Base-by-base conservation (phyloP, 768 basidiomycete species). In the Mycena galopus region DNA sequence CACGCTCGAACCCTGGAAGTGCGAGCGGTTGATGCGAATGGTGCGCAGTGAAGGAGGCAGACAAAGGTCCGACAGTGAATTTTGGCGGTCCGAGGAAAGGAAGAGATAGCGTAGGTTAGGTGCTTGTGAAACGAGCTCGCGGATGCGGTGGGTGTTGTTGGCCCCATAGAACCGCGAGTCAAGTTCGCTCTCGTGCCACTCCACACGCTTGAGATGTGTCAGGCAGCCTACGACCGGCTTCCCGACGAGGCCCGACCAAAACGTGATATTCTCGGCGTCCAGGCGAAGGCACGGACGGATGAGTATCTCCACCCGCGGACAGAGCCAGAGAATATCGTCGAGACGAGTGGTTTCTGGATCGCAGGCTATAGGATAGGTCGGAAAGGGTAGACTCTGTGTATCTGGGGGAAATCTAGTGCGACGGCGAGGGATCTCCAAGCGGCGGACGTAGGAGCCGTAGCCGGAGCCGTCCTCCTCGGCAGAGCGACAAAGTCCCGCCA, bases 241-340 rank as follows among this genome's bases (percentile, higher is more conserved):
- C 11, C 39, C 30, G 5, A 70, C 63, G 30, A 73, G 68, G 32
- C 5, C 56, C 39, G 67, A 58, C 73, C 73, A 73, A 63, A 73
- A 73, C 3, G 42, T 58, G 9, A 73, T 63, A 37, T 33, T 67
- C 23, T 59, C 42, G 1, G 67, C 66, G 27, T 73, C 67, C 30
- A 73, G 39, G 27, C 59, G 72, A 21, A 69, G 37, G 50, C 51
- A 66, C 6, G 73, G 73, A 8, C 68, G 73, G 4, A 88, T 73
- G 50, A 73, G 44, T 27, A 73, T 57, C 30, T 73, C 64, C 27
- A 73, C 39, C 4, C 27, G 33, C 4, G 73, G 67, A 39, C 73
- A 73, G 14, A 58, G 65, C 16, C 29, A 25, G 3, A 69, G 68
- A 23, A 73, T 23, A 10, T 73, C 68, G n/a, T 39, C 47, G n/a